Base-by-base conservation (phyloP, 768 basidiomycete genomes). In the Chalciporus piperatus region DNA sequence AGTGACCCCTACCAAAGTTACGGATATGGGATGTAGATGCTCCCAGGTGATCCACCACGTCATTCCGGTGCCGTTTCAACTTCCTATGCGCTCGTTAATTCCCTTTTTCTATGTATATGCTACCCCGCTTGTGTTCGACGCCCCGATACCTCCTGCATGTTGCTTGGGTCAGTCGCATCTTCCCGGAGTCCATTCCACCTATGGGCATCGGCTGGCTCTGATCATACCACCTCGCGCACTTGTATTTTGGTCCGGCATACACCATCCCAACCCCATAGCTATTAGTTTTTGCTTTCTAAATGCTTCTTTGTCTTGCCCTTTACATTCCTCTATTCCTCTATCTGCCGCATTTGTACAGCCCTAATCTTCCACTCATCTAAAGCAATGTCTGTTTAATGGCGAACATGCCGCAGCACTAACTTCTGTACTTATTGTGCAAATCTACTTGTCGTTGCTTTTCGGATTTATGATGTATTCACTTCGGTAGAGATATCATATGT, bases 1-100 rank as follows among this genome's bases (percentile, higher is more conserved):
- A 81, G 76, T 61, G 89, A 90, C 70, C 87, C 85, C 30, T 92
- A 92, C 75, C 86, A 87, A 73, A 73, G 75, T 57, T 92, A 85
- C 62, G 85, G 83, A 52, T 92, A 92, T 62, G 83, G 86, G 65
- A 89, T 90, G 87, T 91, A 79, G 83, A 71, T 47, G 28, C 44
- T 28, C 51, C 40, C 33, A 35, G 9, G 32, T 41, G 16, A 35
- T 41, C 46, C 60, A 57, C 35, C 60, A 71, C 71, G 74, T 72
- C 67, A 16, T 30, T 38, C 23, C 57, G 47, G 48, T 35, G 10
- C 28, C 44, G 35, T 46, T 41, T 50, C 58, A 41, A 57, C 54
- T 42, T 48, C 53, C 50, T 41, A 58, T 49, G 45, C 63, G 47
- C 50, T 68, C 63, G 22, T 59, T 69, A 69, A 70, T 70, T 59